Evolutionary conservation across 306 rosid species (phyloP).

Genomic region (Oemleria cerasiformis): DNA sequence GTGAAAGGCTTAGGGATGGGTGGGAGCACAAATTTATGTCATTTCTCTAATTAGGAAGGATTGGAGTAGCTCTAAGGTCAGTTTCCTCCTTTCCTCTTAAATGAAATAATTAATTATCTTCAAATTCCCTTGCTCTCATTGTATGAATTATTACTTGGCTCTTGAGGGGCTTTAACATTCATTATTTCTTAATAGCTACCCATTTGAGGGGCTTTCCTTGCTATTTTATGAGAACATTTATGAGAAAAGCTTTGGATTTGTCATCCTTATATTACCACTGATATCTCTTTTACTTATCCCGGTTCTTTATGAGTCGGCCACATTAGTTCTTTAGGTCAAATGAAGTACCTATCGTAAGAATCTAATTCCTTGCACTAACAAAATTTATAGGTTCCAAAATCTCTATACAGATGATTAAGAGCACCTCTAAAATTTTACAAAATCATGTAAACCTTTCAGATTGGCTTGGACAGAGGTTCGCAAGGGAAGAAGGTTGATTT

Average conservation of each 20-base stretch:
- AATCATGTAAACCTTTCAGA: constrained; percentile 34
- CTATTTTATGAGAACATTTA: background rate
- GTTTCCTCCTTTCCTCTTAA: background rate
- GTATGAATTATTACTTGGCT: background rate
- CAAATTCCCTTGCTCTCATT: background rate
- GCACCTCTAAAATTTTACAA: background rate
- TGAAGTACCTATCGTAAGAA: background rate
- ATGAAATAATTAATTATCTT: too few species aligned
- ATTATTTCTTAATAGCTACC: background rate
- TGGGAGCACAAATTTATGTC: background rate
- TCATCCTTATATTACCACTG: background rate
- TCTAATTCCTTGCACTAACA: background rate
- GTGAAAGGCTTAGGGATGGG: too few species aligned
- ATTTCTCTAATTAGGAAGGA: background rate
- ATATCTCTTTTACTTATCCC: background rate
- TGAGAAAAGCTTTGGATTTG: background rate
- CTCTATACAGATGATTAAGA: background rate
- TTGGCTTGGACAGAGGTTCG: constrained; percentile 92
- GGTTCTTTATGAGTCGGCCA: background rate
- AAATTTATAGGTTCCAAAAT: background rate
- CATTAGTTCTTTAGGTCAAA: background rate
- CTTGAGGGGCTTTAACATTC: background rate
- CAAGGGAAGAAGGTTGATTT: constrained; percentile 61
- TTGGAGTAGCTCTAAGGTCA: background rate
- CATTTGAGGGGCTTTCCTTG: background rate